Conservation (phyloP, 2,329 filamentous ascomycete genomes). For the Scedosporium aurantiacum region DNA sequence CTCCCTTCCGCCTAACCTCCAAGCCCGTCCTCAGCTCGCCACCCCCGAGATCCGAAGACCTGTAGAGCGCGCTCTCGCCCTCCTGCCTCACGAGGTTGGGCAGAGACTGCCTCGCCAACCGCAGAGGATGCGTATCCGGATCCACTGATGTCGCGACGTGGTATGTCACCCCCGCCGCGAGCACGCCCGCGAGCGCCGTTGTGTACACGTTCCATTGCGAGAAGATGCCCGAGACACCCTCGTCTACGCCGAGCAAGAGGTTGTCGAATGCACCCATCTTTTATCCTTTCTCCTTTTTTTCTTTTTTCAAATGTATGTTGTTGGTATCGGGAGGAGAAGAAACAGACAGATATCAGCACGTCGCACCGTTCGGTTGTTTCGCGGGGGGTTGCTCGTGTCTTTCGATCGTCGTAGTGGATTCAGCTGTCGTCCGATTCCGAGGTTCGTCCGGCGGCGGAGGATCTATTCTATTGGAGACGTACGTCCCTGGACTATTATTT, state of each 20-base stretch:
- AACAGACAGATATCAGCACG: background rate
- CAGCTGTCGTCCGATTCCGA: background rate
- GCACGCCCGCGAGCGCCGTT: constrained; percentile 53
- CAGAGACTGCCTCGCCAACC: constrained; percentile 75
- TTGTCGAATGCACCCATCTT: constrained; percentile 39
- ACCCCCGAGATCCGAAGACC: constrained; percentile 77
- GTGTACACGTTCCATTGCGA: constrained; percentile 76
- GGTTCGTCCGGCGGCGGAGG: background rate
- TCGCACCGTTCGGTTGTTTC: no score
- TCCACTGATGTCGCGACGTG: constrained; percentile 62
- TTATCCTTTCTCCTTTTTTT: constrained; percentile 1
- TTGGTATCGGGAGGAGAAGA: background rate
- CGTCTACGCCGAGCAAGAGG: constrained; percentile 42
- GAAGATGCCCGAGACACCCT: constrained; percentile 56
- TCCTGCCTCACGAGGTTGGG: constrained; percentile 69
- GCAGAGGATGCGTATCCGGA: constrained; percentile 82
- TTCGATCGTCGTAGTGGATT: background rate
- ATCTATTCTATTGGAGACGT: no score
- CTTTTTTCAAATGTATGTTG: background rate
- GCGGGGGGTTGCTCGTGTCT: no score
- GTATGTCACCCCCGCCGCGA: constrained; percentile 60
- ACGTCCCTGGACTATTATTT: no score
- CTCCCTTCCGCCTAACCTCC: constrained; percentile 69
- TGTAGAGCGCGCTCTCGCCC: constrained; percentile 75
- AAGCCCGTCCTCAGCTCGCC: constrained; percentile 68